These are phyloP conservation scores for Viridothelium virens DNA, from an alignment of 495 filamentous ascomycete species.

Conservation along the genomic window DNA sequence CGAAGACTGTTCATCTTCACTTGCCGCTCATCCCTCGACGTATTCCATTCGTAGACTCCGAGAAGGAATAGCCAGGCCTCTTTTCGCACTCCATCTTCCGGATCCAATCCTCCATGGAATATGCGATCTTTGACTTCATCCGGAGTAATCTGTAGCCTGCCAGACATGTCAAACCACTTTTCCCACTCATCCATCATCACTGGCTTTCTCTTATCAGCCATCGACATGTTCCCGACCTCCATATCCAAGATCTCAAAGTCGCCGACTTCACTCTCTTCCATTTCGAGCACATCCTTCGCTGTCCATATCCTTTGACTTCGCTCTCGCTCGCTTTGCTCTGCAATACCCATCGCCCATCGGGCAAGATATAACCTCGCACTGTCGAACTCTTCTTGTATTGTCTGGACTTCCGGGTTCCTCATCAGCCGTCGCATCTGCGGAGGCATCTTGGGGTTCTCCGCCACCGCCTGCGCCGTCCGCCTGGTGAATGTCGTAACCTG, in stretches of 20 bases:
- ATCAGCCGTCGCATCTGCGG: conserved; percentile 79
- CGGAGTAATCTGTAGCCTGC: conserved; percentile 64
- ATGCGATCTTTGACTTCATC: conserved; percentile 94
- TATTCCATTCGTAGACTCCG: conserved; percentile 86
- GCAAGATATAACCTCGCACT: conserved; percentile 89
- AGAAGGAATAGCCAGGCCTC: conserved; percentile 95
- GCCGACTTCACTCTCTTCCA: conserved; percentile 88
- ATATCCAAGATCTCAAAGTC: conserved; percentile 91
- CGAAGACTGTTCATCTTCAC: conserved; percentile 74
- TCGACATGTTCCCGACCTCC: conserved; percentile 59
- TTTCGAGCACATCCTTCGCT: conserved; percentile 81
- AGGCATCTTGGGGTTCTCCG: conserved; percentile 80
- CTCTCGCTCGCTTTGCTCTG: conserved; percentile 88
- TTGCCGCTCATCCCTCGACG: conserved; percentile 68
- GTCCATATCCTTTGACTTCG: conserved; percentile 82
- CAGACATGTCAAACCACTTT: conserved; percentile 70
- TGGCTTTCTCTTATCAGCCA: conserved; percentile 66
- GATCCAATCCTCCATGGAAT: conserved; percentile 87
- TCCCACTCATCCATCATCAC: conserved; percentile 83
- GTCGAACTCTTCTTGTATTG: conserved; percentile 91
- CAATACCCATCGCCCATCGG: conserved; percentile 96
- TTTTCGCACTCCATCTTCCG: conserved; percentile 84
- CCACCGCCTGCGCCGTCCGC: conserved; percentile 81
- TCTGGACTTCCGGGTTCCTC: conserved; percentile 90
- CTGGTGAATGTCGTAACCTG: conserved; percentile 94